phyloP scores from a whole-genome alignment of 2,329 filamentous ascomycete species.

The Colletotrichum noveboracense region DNA sequence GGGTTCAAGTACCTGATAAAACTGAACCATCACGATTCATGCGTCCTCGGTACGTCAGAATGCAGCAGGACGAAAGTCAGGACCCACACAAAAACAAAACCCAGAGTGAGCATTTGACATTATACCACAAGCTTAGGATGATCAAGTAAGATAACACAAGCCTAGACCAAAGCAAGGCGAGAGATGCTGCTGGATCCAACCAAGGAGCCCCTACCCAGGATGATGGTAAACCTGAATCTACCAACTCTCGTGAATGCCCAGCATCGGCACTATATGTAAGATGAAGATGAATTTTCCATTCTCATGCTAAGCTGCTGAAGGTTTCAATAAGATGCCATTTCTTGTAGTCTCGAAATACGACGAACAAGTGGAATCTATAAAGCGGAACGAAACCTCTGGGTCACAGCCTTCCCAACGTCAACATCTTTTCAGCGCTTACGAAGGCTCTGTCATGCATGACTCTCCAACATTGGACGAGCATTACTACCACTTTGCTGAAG shows the following conservation, averaged over 20 bases:
- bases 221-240: too few relatives aligned
- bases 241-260: not conserved
- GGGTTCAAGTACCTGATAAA: not conserved
- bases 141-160: too few relatives aligned
- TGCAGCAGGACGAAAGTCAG: too few relatives aligned
- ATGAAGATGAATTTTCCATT: too few relatives aligned
- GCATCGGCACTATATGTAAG: not conserved
- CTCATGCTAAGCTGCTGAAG: too few relatives aligned
- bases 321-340: not conserved
- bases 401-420: too few relatives aligned
- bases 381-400: too few relatives aligned
- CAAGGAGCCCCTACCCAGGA: too few relatives aligned
- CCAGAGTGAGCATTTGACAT: not conserved
- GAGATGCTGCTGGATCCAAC: too few relatives aligned
- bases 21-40: not conserved
- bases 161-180: too few relatives aligned
- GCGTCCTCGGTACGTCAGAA: not conserved
- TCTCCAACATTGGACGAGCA: not conserved
- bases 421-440: not conserved
- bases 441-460: not conserved
- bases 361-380: too few relatives aligned
- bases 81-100: not conserved
- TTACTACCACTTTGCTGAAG: not conserved
- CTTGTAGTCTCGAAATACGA: not conserved
- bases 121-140: too few relatives aligned